A percentile compares a stretch with the other conserved stretches of the same genome.
Conservation (phyloP, 2,329 filamentous ascomycete species). For the Pseudogymnoascus sp. region DNA sequence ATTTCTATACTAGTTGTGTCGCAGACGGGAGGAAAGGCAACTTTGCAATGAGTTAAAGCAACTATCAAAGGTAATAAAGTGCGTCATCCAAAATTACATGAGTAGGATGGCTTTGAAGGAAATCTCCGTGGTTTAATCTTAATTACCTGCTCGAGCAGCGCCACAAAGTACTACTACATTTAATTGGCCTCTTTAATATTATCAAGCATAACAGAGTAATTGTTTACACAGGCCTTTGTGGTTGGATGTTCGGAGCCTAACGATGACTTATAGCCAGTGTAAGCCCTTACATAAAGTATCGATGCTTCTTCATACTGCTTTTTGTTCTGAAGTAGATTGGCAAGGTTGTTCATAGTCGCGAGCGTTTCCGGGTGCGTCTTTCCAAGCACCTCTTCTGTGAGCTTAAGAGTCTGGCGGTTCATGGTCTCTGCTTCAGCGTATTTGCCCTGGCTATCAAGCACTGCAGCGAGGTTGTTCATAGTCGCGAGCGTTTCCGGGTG, state of each 20-base stretch:
- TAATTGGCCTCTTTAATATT: neutral
- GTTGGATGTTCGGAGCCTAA: slow-evolving; percentile 16
- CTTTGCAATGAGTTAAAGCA: too few species aligned
- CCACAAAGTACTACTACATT: neutral
- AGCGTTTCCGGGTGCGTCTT: slow-evolving; percentile 15
- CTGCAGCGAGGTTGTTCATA: slow-evolving; percentile 9
- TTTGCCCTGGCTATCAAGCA: slow-evolving; percentile 12
- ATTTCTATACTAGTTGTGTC: too few species aligned
- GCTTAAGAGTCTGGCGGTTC: slow-evolving; percentile 4
- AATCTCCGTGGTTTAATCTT: too few species aligned
- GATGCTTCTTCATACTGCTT: slow-evolving; percentile 16
- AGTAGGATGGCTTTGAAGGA: too few species aligned
- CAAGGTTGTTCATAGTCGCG: slow-evolving; percentile 17
- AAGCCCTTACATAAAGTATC: slow-evolving; percentile 18
- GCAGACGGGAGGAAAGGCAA: too few species aligned
- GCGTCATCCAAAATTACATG: too few species aligned
- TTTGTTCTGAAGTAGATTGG: slow-evolving; percentile 16
- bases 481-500: slow-evolving; percentile 8
- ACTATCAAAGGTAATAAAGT: too few species aligned
- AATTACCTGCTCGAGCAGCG: neutral
- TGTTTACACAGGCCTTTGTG: slow-evolving; percentile 13
- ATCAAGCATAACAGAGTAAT: slow-evolving; percentile 12
- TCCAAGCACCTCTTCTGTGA: slow-evolving; percentile 12
- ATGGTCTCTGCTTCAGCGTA: slow-evolving; percentile 11
- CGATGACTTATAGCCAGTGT: slow-evolving; percentile 14